phyloP scores from a whole-genome alignment of 2,329 filamentous ascomycete genomes.

The Diplodia sapinea region DNA sequence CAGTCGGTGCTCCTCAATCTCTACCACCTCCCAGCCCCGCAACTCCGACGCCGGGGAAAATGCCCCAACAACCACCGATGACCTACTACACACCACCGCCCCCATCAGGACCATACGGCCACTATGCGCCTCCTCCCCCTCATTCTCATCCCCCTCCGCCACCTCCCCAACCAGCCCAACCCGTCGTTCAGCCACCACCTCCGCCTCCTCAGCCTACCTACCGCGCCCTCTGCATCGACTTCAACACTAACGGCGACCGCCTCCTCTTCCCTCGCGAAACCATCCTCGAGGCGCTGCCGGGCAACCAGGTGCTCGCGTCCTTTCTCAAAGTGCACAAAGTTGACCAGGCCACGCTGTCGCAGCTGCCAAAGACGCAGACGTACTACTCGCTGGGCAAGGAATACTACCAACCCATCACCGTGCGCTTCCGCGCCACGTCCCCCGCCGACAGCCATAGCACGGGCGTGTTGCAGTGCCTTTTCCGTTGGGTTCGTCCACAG shows the following conservation, averaged over 20 bases:
- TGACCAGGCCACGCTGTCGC: constrained; percentile 49
- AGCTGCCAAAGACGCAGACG: constrained; percentile 64
- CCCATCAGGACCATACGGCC: constrained; percentile 17
- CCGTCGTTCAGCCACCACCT: constrained; percentile 29
- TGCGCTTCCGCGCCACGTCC: constrained; percentile 54
- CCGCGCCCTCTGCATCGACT: constrained; percentile 46
- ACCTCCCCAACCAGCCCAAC: constrained; percentile 18
- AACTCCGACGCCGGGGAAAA: constrained; percentile 7
- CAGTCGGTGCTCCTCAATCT: neutral
- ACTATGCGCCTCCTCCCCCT: constrained; percentile 26
- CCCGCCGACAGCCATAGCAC: constrained; percentile 41
- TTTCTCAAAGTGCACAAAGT: constrained; percentile 64
- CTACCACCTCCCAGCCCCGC: neutral
- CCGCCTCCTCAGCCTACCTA: constrained; percentile 25
- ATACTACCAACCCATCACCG: constrained; percentile 74
- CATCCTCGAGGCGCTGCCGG: constrained; percentile 72
- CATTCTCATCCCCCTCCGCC: constrained; percentile 13
- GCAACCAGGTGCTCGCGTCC: constrained; percentile 70
- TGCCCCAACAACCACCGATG: constrained; percentile 31
- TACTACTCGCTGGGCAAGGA: constrained; percentile 29
- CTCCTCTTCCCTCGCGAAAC: constrained; percentile 81
- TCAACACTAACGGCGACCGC: constrained; percentile 66
- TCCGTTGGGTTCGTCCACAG: constrained; percentile 59
- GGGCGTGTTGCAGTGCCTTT: constrained; percentile 60
- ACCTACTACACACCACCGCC: constrained; percentile 28